phyloP scores from a whole-genome alignment of 352 stramenopile genomes.

The Pythium biforme region DNA sequence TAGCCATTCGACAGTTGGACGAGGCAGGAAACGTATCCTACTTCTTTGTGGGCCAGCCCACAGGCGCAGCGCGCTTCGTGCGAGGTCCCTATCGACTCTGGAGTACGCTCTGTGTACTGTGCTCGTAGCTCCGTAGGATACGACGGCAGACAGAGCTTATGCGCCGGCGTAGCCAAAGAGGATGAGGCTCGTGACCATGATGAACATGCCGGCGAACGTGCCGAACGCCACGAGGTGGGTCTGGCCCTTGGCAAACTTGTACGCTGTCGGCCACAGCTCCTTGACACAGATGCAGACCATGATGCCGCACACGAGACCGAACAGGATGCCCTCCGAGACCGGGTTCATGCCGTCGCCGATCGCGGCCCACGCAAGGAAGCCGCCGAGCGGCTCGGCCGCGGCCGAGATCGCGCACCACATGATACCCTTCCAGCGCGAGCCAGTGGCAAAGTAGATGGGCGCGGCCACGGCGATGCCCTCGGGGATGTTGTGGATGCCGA shows the following conservation, averaged over 20 bases:
- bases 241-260: constrained; percentile 87
- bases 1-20: too few relatives aligned
- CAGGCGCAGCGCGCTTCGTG: too few relatives aligned
- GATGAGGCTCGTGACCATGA: constrained; percentile 88
- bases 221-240: constrained; percentile 83
- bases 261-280: constrained; percentile 89
- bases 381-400: constrained; percentile 86
- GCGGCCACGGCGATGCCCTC: constrained; percentile 95
- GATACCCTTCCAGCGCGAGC: constrained; percentile 92
- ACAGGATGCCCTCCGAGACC: constrained; percentile 72
- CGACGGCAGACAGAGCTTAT: too few relatives aligned
- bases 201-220: constrained; percentile 69
- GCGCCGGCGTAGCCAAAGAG: constrained; percentile 81
- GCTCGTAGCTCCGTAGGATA: too few relatives aligned
- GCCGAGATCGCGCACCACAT: constrained; percentile 90
- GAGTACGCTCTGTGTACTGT: too few relatives aligned
- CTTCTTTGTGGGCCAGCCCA: too few relatives aligned
- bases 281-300: constrained; percentile 89
- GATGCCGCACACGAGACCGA: constrained; percentile 91
- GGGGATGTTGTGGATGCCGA: constrained; percentile 97
- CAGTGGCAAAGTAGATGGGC: constrained; percentile 96
- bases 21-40: too few relatives aligned
- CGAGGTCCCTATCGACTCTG: too few relatives aligned
- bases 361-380: constrained; percentile 77
- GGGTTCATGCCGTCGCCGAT: constrained; percentile 59